Percentiles rank a stretch among this genome's conserved stretches.
These are phyloP conservation scores for Xylariaceae sp. DNA, from an alignment of 2,329 filamentous ascomycete genomes.

Conservation along the genomic window DNA sequence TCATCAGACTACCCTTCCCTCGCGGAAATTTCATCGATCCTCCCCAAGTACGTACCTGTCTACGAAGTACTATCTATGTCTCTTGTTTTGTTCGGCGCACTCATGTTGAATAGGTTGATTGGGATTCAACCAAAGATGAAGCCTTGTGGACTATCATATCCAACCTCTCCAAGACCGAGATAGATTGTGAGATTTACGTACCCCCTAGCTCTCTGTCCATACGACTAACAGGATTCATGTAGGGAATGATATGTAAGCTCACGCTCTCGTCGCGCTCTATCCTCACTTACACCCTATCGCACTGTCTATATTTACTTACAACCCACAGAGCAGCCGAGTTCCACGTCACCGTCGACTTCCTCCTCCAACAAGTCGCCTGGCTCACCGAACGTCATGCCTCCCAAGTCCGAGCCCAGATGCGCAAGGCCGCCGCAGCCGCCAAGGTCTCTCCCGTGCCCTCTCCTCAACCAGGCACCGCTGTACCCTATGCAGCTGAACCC, in stretches of 20 bases:
- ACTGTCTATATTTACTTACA: constrained; percentile 19
- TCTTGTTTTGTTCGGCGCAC: constrained; percentile 6
- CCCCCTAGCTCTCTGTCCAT: constrained; percentile 3
- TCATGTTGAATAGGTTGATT: constrained; percentile 63
- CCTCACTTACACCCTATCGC: too few relatives aligned
- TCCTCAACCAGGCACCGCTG: constrained; percentile 50
- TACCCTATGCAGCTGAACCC: constrained; percentile 37
- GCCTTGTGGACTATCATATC: constrained; percentile 88
- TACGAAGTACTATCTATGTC: background rate
- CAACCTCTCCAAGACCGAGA: constrained; percentile 72
- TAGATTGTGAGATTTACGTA: constrained; percentile 65
- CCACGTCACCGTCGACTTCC: constrained; percentile 79
- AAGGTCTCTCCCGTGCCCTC: constrained; percentile 54
- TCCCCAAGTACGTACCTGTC: constrained; percentile 57
- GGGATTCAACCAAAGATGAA: constrained; percentile 83
- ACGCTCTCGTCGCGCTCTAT: constrained; percentile 12
- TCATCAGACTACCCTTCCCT: constrained; percentile 84
- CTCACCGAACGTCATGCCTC: constrained; percentile 87
- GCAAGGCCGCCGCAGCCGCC: constrained; percentile 61
- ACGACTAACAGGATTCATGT: constrained; percentile 10
- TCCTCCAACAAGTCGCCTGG: constrained; percentile 90
- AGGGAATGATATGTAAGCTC: constrained; percentile 74
- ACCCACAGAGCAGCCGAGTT: constrained; percentile 64
- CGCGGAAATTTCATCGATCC: constrained; percentile 88
- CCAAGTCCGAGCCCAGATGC: constrained; percentile 86